Evolutionary conservation across 2,329 filamentous ascomycete genomes (phyloP), one percentile per base, ranked within the genome.

Genomic region (Cordyceps fumosorosea): DNA sequence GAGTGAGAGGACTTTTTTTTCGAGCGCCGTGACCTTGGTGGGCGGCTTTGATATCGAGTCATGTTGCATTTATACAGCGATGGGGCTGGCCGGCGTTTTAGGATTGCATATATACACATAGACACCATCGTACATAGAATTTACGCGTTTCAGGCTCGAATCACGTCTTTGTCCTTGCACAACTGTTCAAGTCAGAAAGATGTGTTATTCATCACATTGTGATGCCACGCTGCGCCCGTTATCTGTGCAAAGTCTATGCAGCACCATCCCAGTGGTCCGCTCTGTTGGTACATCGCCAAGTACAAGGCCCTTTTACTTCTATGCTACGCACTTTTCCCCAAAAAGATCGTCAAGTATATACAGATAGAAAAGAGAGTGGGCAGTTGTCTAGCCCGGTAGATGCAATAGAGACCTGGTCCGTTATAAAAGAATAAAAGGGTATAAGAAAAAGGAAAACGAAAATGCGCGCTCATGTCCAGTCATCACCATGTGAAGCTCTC

Each of bases 401-500:
- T 63, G n/a, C 45, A 63, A 55, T 65, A 53, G 24, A 42, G 48
- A 48, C 12, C 29, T 40, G 11, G 22, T 60, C 29, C 40, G 40
- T 26, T 47, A 32, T 52, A 29, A 34, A 60, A 60, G n/a, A 64
- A 59, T 53, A 64, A 56, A 57, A 32, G 54, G 51, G 50, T 56
- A 47, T 54, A 55, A 47, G 50, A 32, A 24, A 60, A 40, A 37
- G 34, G 6, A 32, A 47, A 47, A 24, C 1, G 8, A 11, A 22
- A 6, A 20, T 45, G 44, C n/a, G 8, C n/a, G n/a, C 44, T 45
- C n/a, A 22, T 11, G 7, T 44, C 8, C 10, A 50, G 29, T 37
- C 26, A 45, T 74, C 72, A 86, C 83, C 83, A 86, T 1, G 85
- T 87, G 69, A 93, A 93, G 65, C 84, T 87, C 76, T 93, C 90